These are phyloP conservation scores for Eucalyptus pumila DNA, from an alignment of 345 rosid genomes.

Conservation along the genomic window DNA sequence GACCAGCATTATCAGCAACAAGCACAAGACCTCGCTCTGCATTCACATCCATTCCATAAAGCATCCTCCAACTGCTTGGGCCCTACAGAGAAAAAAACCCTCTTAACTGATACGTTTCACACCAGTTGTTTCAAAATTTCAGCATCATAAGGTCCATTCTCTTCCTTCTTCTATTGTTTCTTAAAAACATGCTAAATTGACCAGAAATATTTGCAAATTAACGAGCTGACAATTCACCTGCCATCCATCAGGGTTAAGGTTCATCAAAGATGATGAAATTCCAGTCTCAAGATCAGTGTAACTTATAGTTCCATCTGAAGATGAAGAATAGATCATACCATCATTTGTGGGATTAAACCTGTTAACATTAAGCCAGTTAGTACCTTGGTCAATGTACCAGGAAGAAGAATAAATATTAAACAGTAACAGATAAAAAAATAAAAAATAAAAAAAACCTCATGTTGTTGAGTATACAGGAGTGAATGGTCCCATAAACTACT, in stretches of 20 bases:
- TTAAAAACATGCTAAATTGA: not conserved
- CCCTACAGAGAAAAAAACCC: constrained; percentile 30
- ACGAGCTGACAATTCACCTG: constrained; percentile 32
- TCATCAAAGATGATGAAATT: constrained; percentile 60
- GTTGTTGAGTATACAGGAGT: constrained; percentile 74
- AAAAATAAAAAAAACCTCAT: constrained; percentile 44
- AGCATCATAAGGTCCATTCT: not conserved
- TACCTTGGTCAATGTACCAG: not conserved
- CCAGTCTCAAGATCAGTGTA: constrained; percentile 91
- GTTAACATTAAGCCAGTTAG: not conserved
- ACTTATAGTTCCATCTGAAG: constrained; percentile 95
- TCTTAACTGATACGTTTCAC: not conserved
- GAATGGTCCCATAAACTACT: constrained; percentile 74
- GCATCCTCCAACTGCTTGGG: constrained; percentile 72
- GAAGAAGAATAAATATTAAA: not conserved
- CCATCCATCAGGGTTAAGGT: constrained; percentile 93
- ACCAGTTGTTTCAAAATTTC: not conserved
- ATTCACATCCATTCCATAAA: constrained; percentile 91
- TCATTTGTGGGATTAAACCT: constrained; percentile 80
- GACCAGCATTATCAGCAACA: constrained; percentile 80
- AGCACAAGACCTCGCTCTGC: constrained; percentile 66
- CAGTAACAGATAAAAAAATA: not conserved
- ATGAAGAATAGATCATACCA: constrained; percentile 67
- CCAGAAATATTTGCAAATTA: not conserved
- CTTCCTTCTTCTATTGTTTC: not conserved